A percentile compares a stretch with the other conserved stretches of the same genome.
Evolutionary conservation across 495 filamentous ascomycete species (phyloP).

Genomic region (Hypoxylon subgilvum): DNA sequence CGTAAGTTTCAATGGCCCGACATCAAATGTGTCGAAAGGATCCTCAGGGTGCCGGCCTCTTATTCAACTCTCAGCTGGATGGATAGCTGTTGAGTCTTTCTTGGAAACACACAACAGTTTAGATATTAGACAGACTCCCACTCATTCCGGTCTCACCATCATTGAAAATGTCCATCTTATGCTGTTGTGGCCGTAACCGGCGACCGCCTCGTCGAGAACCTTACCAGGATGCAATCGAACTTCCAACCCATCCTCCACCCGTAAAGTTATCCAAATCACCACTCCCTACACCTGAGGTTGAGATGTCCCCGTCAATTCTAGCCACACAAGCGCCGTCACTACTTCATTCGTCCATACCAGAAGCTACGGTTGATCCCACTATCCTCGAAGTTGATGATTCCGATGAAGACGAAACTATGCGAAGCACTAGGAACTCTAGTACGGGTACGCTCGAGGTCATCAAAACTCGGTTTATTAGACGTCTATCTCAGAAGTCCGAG

Average conservation of each 20-base stretch:
- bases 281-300: constrained; percentile 24
- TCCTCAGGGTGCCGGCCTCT: background rate
- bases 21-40: constrained; percentile 19
- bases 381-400: constrained; percentile 52
- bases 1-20: constrained; percentile 15
- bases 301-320: constrained; percentile 23
- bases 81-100: constrained; percentile 13
- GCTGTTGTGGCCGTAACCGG: constrained; percentile 44
- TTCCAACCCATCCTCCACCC: constrained; percentile 36
- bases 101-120: constrained; percentile 21
- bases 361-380: constrained; percentile 37
- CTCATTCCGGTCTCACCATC: constrained; percentile 13
- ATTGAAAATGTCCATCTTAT: constrained; percentile 47
- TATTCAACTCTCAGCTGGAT: constrained; percentile 6
- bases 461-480: constrained; percentile 51
- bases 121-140: constrained; percentile 11
- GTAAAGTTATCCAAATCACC: constrained; percentile 30
- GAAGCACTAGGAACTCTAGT: constrained; percentile 37
- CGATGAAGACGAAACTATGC: constrained; percentile 46
- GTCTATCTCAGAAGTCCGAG: constrained; percentile 52
- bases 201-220: constrained; percentile 27
- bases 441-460: constrained; percentile 47
- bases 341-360: constrained; percentile 24
- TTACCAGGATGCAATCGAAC: constrained; percentile 25
- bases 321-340: constrained; percentile 25